phyloP scores from a whole-genome alignment of 257 asterid species.

The Fraxinus americana region DNA sequence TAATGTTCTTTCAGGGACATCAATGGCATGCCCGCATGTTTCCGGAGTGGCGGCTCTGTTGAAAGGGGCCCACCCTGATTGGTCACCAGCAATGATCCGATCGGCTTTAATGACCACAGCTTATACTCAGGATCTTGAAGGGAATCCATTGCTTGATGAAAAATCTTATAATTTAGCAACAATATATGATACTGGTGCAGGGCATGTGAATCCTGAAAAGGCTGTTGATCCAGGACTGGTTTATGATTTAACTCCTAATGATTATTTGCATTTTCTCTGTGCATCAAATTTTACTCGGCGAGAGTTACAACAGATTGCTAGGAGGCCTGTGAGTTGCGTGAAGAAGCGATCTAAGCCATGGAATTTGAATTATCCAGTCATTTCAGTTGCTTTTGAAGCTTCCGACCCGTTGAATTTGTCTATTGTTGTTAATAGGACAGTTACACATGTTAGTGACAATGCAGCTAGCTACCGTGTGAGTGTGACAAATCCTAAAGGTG shows the following conservation, averaged over 20 bases:
- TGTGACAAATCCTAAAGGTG: slow-evolving; percentile 51
- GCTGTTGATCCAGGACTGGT: slow-evolving; percentile 84
- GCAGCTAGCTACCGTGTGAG: slow-evolving; percentile 36
- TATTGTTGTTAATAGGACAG: slow-evolving; percentile 48
- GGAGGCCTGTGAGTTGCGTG: slow-evolving; percentile 38
- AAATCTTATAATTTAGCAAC: slow-evolving; percentile 47
- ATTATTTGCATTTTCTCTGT: slow-evolving; percentile 70
- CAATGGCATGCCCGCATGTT: slow-evolving; percentile 93
- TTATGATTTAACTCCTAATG: slow-evolving; percentile 48
- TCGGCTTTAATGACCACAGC: slow-evolving; percentile 94
- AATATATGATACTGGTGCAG: slow-evolving; percentile 72
- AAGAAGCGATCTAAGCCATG: slow-evolving; percentile 48
- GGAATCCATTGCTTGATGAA: slow-evolving; percentile 65
- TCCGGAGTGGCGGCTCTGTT: slow-evolving; percentile 86
- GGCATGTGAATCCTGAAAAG: slow-evolving; percentile 73
- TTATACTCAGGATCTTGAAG: slow-evolving; percentile 44
- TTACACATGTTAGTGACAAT: slow-evolving; percentile 51
- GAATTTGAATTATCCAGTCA: slow-evolving; percentile 81
- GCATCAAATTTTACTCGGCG: slow-evolving; percentile 49
- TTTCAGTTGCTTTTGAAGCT: slow-evolving; percentile 49
- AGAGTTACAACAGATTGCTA: slow-evolving; percentile 47
- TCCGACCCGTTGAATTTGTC: background rate
- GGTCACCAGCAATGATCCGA: slow-evolving; percentile 94
- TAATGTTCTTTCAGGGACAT: slow-evolving; percentile 77
- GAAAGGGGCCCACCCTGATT: slow-evolving; percentile 83